Base-by-base conservation (phyloP, 2,329 filamentous ascomycete species). In the Aureobasidium sp. region DNA sequence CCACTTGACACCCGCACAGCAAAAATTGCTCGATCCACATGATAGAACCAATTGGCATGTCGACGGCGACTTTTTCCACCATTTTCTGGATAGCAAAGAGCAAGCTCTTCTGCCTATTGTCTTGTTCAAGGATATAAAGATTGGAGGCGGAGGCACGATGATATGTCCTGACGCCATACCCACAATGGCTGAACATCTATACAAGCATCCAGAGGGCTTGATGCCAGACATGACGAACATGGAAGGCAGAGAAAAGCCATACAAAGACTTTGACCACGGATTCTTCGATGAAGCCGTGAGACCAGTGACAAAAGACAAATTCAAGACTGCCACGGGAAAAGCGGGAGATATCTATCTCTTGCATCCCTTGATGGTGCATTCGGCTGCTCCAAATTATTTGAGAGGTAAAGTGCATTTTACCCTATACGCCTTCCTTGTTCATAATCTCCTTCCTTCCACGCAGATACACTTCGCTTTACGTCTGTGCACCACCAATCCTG, bases 51-150 rank as follows among this genome's bases (percentile, higher is more conserved):
- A 77, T 24, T 89, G 86, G 86, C 86, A 89, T 71, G 84, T 87
- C 19, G 86, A 89, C 71, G 86, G 86, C 9, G 86, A 89, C 66
- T 89, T 88, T 71, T 89, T 89, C 70, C 79, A 86, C 5, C 86
- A 89, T 74, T 90, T 85, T 66, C 80, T 90, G 39, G 86, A 89
- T 69, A 86, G 82, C 22, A 83, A 83, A 0, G 87, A 90, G 74
- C 87, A 90, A 71, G 87, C 78, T 0, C 73, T 89, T 15, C 77
- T 89, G 0, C 84, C 89, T 14, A 88, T 87, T 44, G 86, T 86
- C 1, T 71, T 89, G 5, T 89, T 86, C 74, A 84, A 79, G 0
- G 85, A 89, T 68, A 82, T 89, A 57, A 73, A 75, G 9, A 72
- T 81, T 0, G 77, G 79, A 37, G 85, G 83, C 5, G 87, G 87